These are phyloP conservation scores for Podaxis sp. DNA, from an alignment of 768 basidiomycete genomes.

Conservation along the genomic window DNA sequence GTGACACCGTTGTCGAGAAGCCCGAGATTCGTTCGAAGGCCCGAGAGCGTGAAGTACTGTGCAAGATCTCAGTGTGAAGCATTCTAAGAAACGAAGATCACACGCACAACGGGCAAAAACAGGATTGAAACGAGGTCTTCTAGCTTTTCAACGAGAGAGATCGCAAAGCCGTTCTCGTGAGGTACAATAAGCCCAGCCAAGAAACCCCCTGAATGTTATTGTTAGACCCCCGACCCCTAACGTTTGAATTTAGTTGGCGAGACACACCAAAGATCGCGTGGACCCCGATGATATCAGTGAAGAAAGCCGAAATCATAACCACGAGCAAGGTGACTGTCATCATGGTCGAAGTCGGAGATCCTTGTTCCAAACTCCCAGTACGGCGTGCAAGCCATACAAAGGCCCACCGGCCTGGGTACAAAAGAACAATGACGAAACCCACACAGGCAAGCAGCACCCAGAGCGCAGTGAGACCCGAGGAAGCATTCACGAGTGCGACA, in stretches of 20 bases:
- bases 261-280: slow-evolving; percentile 60
- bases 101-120: slow-evolving; percentile 71
- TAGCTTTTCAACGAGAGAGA: slow-evolving; percentile 77
- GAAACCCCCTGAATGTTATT: slow-evolving; percentile 60
- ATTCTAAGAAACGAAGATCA: neutral
- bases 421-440: slow-evolving; percentile 65
- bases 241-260: neutral
- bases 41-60: slow-evolving; percentile 79
- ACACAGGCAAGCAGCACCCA: slow-evolving; percentile 72
- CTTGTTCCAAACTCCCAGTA: slow-evolving; percentile 71
- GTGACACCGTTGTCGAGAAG: slow-evolving; percentile 69
- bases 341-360: slow-evolving; percentile 68
- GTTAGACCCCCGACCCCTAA: slow-evolving; percentile 19
- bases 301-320: slow-evolving; percentile 74
- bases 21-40: slow-evolving; percentile 78
- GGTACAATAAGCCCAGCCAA: slow-evolving; percentile 81
- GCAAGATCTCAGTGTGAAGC: neutral
- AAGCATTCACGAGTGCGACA: slow-evolving; percentile 81
- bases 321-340: slow-evolving; percentile 80
- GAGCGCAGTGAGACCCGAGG: slow-evolving; percentile 69
- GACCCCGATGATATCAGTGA: slow-evolving; percentile 84
- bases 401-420: slow-evolving; percentile 61
- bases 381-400: slow-evolving; percentile 66
- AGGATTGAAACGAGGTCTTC: slow-evolving; percentile 84
- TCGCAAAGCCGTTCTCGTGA: slow-evolving; percentile 77